Evolutionary conservation across 1,284 basidiomycete species (phyloP), one percentile per base, ranked within the genome.

Genomic region (Meira nashicola): DNA sequence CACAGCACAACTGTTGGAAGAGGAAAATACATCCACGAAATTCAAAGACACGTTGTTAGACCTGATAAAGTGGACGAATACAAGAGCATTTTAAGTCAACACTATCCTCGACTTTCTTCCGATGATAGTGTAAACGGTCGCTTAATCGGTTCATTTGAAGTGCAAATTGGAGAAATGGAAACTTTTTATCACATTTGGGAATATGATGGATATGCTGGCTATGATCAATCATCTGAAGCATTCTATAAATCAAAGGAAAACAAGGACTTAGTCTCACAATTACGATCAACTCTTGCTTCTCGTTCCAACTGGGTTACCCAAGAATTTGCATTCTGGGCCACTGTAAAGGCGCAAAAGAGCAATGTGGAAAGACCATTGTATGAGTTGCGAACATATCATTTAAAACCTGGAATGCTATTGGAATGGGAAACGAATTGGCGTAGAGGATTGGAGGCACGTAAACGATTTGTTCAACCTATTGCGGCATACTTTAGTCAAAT

Each of bases 111-210:
- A 54, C 46, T 76, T 10, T 61, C 58, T 21, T 54, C 47, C n/a
- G 51, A 60, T 25, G 57, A 60, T 0, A 60, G 60, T n/a, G 58
- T 68, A 37, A 17, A 38, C n/a, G 53, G 39, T 52, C 60, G 63
- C 15, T 61, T 67, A 38, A 64, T 65, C 17, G 74, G 74, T 8
- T 70, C 62, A 57, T 77, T 70, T 68, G 67, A 77, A 39, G 71
- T 77, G 39, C 59, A 65, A 25, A 67, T 77, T 2, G 74, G 74
- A 23, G 73, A 76, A 15, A 62, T 74, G 39, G 74, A 75, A 55
- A 71, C 71, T 11, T 77, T 77, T 57, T 77, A 74, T 63, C 73
- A 74, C 54, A 73, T 77, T 43, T 77, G 75, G 75, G 60, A 71
- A 49, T 74, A 74, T 62, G 64, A 74, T 28, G 68, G 70, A 17